These are phyloP conservation scores for Gymnopus androsaceus DNA, from an alignment of 1,284 basidiomycete genomes.

Conservation along the genomic window DNA sequence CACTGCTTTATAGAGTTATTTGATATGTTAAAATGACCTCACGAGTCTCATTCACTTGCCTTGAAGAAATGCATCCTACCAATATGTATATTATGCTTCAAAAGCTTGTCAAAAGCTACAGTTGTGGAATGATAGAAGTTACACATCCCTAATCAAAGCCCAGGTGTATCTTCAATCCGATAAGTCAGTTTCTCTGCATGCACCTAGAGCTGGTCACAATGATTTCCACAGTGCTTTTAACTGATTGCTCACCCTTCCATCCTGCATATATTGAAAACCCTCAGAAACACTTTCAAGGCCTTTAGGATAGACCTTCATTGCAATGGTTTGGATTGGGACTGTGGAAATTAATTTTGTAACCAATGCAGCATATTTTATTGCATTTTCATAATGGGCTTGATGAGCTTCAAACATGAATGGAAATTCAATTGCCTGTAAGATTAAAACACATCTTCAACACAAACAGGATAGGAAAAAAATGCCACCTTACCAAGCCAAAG, in stretches of 20 bases:
- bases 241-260: conserved; percentile 23
- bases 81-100: too few species aligned
- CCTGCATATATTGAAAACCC: conserved; percentile 24
- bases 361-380: neutral
- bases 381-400: neutral
- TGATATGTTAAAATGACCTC: too few species aligned
- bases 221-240: neutral
- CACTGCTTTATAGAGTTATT: too few species aligned
- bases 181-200: neutral
- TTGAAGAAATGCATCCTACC: too few species aligned
- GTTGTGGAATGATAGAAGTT: too few species aligned
- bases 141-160: neutral
- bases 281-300: conserved; percentile 30
- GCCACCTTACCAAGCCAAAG: conserved; percentile 16
- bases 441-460: too few species aligned
- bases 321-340: conserved; percentile 25
- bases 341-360: conserved; percentile 19
- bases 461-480: neutral
- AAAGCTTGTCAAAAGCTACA: too few species aligned
- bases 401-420: neutral
- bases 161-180: neutral
- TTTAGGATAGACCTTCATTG: conserved; percentile 31
- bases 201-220: neutral
- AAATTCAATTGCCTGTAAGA: neutral
- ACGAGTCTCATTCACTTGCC: too few species aligned